These are phyloP conservation scores for Imleria badia DNA, from an alignment of 768 basidiomycete genomes.

Conservation along the genomic window DNA sequence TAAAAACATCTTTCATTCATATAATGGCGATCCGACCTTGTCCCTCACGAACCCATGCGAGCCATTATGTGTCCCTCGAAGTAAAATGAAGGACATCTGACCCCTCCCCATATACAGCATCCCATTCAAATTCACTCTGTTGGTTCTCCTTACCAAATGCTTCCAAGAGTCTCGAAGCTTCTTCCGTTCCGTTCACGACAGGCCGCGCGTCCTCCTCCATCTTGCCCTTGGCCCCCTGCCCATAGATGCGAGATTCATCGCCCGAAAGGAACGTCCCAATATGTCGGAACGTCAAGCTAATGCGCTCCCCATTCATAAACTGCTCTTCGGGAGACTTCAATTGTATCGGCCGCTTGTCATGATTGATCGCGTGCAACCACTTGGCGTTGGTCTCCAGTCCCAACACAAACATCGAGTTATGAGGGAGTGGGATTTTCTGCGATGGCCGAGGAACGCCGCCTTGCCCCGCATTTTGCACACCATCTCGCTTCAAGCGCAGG, in stretches of 20 bases:
- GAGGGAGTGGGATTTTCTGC: constrained; percentile 71
- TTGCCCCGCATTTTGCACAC: constrained; percentile 16
- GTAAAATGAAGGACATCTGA: constrained; percentile 68
- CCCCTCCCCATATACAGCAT: constrained; percentile 59
- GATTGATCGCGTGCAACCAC: constrained; percentile 77
- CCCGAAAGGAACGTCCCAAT: constrained; percentile 73
- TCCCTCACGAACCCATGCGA: constrained; percentile 4
- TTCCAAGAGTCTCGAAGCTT: constrained; percentile 48
- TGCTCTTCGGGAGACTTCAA: constrained; percentile 58
- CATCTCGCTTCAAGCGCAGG: constrained; percentile 63
- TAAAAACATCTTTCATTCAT: constrained; percentile 25
- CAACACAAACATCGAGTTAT: constrained; percentile 83
- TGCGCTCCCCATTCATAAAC: constrained; percentile 58
- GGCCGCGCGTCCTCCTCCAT: constrained; percentile 48
- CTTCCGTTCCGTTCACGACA: constrained; percentile 52
- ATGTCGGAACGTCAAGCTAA: constrained; percentile 76
- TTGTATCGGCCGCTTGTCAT: constrained; percentile 63
- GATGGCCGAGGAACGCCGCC: constrained; percentile 36
- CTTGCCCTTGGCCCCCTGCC: constrained; percentile 72
- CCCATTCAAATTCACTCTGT: constrained; percentile 69
- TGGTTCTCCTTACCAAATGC: constrained; percentile 80
- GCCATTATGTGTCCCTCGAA: constrained; percentile 17
- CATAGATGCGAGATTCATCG: constrained; percentile 57
- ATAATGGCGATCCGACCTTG: constrained; percentile 18
- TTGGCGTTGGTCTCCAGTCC: constrained; percentile 68